Evolutionary conservation across 768 basidiomycete genomes (phyloP).

Genomic region (Tephrocybe rancida): DNA sequence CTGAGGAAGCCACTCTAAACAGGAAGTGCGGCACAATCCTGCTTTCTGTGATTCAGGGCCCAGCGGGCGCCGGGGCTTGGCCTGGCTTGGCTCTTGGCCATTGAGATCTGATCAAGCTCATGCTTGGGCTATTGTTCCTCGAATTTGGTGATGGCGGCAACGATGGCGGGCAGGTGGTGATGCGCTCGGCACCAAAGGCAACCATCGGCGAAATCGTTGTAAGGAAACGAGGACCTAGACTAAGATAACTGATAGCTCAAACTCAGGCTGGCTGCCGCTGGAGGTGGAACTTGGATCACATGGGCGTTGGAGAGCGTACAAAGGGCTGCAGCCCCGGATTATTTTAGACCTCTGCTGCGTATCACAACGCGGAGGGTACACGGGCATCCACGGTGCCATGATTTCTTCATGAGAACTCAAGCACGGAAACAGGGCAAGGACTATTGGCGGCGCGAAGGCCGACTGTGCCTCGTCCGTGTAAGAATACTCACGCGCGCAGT

Average conservation of each 20-base stretch:
- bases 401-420: neutral
- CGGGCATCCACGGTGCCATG: neutral
- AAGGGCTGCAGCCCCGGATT: neutral
- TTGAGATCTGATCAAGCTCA: no score
- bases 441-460: neutral
- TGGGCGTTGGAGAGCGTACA: no score
- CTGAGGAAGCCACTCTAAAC: neutral
- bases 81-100: no score
- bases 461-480: neutral
- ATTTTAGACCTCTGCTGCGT: neutral
- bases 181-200: neutral
- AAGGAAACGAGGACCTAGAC: neutral
- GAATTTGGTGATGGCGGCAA: neutral
- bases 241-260: neutral
- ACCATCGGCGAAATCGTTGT: slow-evolving; percentile 4
- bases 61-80: no score
- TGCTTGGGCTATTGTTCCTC: neutral
- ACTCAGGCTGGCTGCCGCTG: neutral
- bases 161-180: no score
- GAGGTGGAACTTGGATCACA: neutral
- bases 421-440: neutral
- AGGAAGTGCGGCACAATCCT: neutral
- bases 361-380: neutral
- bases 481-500: no score
- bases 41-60: no score